Percentiles rank a stretch among this genome's conserved stretches.
phyloP scores from a whole-genome alignment of 305 asterid species.

The Fraxinus sp. region DNA sequence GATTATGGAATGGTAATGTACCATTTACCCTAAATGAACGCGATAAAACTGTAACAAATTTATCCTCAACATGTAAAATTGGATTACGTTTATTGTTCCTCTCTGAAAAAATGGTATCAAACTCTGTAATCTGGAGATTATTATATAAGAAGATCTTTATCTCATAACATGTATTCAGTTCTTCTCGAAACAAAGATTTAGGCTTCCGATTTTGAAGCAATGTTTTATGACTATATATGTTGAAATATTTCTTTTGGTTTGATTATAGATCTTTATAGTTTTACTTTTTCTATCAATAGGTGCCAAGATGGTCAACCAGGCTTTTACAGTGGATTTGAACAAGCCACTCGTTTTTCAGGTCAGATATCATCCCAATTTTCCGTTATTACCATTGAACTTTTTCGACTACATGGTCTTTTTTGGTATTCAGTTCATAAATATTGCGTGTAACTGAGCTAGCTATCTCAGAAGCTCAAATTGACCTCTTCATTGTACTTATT shows the following conservation, averaged over 20 bases:
- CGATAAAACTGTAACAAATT: not conserved
- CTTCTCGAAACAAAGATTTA: not conserved
- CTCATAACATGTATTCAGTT: not conserved
- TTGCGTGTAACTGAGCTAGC: not conserved
- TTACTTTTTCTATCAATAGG: constrained; percentile 26
- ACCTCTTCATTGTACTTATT: not conserved
- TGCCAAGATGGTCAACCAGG: constrained; percentile 69
- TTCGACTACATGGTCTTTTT: not conserved
- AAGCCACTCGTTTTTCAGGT: constrained; percentile 79
- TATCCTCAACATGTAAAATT: not conserved
- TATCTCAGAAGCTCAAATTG: not conserved
- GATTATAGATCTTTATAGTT: not conserved
- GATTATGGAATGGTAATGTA: not conserved
- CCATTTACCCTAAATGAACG: not conserved
- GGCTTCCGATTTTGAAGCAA: not conserved
- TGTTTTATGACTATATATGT: not conserved
- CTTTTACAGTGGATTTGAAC: constrained; percentile 62
- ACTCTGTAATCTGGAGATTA: not conserved
- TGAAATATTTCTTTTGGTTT: not conserved
- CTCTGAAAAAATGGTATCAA: not conserved
- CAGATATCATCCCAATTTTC: not conserved
- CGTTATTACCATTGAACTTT: not conserved
- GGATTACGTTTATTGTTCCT: not conserved
- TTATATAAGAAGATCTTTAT: not conserved
- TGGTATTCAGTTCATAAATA: not conserved